Evolutionary conservation across 2,329 filamentous ascomycete species (phyloP), one percentile per base, ranked within the genome.

Genomic region (Xylaria sp.): DNA sequence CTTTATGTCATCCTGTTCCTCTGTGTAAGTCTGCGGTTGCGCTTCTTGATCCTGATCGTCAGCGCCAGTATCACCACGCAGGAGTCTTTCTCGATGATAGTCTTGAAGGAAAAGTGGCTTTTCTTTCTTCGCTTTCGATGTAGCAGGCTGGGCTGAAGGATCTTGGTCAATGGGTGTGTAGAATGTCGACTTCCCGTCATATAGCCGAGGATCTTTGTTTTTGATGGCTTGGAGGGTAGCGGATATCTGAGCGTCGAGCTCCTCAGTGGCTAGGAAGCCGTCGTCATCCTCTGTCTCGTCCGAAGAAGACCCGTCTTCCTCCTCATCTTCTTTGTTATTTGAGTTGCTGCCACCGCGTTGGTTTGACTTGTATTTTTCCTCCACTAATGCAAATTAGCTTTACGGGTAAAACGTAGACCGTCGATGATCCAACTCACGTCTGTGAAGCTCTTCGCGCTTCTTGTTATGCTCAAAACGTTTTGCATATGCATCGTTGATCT

Each of bases 401-500:
- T 69, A 44, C 15, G 31, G 31, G 28, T 20, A 63, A 56, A n/a
- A 4, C 34, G 63, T 39, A 55, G 15, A 10, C n/a, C 3, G 5
- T n/a, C 4, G 28, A 20, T 23, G 7, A 20, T 18, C 34, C 4
- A 7, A 81, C 88, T 76, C 77, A 92, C 91, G 80, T 77, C 88
- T 87, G 18, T 94, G 91, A 72, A 90, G 84, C 80, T 99, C 96
- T 78, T 97, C 94, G 67, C 95, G 89, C 84, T 97, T 97, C 84
- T 98, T 98, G 83, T 99, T 99, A 83, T 98, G 88, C 81, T 99
- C 96, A 76, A 97, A 98, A 50, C 93, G 88, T 74, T 88, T 89
- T 52, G 96, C 96, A 80, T 91, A 99, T 62, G 97, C 93, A 79
- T 94, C 86, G 81, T 99, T 98, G 81, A 99, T 91, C 79, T 92